Evolutionary conservation across 331 rosid genomes (phyloP).

Genomic region (Acacia concinna): DNA sequence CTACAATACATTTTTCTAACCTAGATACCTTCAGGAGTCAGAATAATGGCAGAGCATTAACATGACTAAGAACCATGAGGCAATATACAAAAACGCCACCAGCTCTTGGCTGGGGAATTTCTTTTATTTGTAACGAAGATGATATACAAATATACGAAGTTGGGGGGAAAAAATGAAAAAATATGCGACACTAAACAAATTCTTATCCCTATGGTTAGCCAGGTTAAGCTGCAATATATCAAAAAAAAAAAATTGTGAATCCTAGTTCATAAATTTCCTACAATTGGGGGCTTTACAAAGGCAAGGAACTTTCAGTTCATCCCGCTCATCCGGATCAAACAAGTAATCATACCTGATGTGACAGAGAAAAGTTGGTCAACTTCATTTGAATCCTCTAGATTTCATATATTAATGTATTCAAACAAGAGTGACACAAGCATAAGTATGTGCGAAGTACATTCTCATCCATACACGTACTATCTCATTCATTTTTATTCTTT

Average conservation of each 20-base stretch:
- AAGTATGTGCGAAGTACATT: neutral
- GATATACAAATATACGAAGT: slow-evolving; percentile 36
- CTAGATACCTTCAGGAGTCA: neutral
- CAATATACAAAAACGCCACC: slow-evolving; percentile 36
- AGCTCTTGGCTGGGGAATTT: slow-evolving; percentile 36
- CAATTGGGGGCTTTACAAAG: slow-evolving; percentile 79
- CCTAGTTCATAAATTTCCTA: slow-evolving; percentile 82
- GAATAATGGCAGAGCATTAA: slow-evolving; percentile 12
- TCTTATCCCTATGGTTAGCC: slow-evolving; percentile 38
- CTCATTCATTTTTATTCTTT: neutral
- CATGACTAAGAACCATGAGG: neutral
- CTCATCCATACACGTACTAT: neutral
- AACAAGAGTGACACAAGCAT: neutral
- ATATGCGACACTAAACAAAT: slow-evolving; percentile 20
- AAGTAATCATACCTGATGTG: slow-evolving; percentile 84
- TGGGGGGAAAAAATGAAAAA: neutral
- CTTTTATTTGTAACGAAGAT: slow-evolving; percentile 28
- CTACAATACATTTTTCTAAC: neutral
- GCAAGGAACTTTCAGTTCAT: slow-evolving; percentile 86
- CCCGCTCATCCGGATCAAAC: slow-evolving; percentile 90
- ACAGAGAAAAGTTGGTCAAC: slow-evolving; percentile 3
- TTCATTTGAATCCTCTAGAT: neutral
- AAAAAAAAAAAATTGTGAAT: slow-evolving; percentile 32
- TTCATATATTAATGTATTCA: neutral
- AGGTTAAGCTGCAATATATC: slow-evolving; percentile 31